Conservation (phyloP, 805 yeast genomes). For the Kodamaea leandrae region DNA sequence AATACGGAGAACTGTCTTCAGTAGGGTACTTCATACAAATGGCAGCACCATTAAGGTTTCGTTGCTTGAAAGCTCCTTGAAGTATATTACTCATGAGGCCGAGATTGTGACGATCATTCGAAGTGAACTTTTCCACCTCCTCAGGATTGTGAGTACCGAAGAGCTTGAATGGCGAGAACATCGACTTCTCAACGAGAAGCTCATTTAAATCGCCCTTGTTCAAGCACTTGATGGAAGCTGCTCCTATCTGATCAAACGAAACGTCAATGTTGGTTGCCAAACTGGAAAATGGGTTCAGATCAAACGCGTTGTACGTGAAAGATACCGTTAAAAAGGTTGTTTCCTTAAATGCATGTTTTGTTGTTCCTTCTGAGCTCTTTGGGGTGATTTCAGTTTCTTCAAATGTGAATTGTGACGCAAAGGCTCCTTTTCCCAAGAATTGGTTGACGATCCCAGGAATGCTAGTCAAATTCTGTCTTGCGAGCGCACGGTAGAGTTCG, state of each 20-base stretch:
- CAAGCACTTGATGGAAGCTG: slow-evolving; percentile 23
- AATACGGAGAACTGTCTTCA: too few relatives aligned
- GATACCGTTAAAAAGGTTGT: slow-evolving; percentile 36
- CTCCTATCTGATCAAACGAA: slow-evolving; percentile 28
- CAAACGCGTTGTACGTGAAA: slow-evolving; percentile 33
- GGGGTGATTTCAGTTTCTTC: slow-evolving; percentile 15
- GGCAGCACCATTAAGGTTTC: slow-evolving; percentile 32
- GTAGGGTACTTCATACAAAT: background rate
- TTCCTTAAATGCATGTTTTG: too few relatives aligned
- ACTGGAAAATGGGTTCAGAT: slow-evolving; percentile 30
- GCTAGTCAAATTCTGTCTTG: background rate
- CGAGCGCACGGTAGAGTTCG: slow-evolving; percentile 13
- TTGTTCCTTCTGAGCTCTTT: background rate
- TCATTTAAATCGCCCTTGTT: slow-evolving; percentile 24
- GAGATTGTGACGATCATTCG: slow-evolving; percentile 30
- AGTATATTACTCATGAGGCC: slow-evolving; percentile 31
- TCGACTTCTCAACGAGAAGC: slow-evolving; percentile 26
- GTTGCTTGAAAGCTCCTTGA: slow-evolving; percentile 28
- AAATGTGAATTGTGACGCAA: slow-evolving; percentile 15
- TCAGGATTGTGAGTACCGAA: slow-evolving; percentile 13
- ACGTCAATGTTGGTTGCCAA: slow-evolving; percentile 22
- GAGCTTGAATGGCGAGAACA: slow-evolving; percentile 20
- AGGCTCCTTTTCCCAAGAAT: slow-evolving; percentile 17
- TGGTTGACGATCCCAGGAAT: slow-evolving; percentile 4
- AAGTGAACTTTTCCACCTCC: slow-evolving; percentile 12